A percentile compares a stretch with the other conserved stretches of the same genome.
Evolutionary conservation across 495 filamentous ascomycete genomes (phyloP).

Genomic region (Hypoxylon fragiforme): DNA sequence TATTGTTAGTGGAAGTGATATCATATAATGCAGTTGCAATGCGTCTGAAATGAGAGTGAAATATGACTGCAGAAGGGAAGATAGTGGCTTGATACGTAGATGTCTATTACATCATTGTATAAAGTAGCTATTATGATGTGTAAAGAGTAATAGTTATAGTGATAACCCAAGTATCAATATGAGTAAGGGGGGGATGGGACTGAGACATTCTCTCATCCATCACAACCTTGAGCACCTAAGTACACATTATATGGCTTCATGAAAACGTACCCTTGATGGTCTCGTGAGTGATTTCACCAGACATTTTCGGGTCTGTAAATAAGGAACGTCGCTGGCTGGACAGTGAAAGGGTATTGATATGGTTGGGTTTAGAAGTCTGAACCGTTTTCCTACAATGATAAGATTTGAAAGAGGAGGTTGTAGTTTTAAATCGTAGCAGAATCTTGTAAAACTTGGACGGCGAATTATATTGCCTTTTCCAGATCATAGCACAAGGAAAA

Average conservation of each 20-base stretch:
- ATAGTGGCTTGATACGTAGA: background rate
- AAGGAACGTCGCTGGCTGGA: constrained; percentile 13
- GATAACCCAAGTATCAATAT: background rate
- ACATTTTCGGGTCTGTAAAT: constrained; percentile 35
- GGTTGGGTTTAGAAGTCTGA: background rate
- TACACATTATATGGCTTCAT: too few relatives aligned
- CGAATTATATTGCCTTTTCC: constrained; percentile 27
- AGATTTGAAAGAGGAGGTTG: background rate
- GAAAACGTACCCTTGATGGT: constrained; percentile 58
- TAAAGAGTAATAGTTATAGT: too few relatives aligned
- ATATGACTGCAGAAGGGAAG: background rate
- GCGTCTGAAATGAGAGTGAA: too few relatives aligned
- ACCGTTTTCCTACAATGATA: background rate
- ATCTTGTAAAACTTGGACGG: constrained; percentile 5
- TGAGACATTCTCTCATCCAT: too few relatives aligned
- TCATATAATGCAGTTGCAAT: background rate
- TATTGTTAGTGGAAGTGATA: constrained; percentile 13
- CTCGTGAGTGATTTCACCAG: constrained; percentile 58
- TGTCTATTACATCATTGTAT: background rate
- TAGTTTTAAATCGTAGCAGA: constrained; percentile 9
- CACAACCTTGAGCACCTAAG: too few relatives aligned
- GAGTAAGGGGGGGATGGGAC: background rate
- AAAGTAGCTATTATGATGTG: too few relatives aligned
- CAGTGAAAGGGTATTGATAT: background rate
- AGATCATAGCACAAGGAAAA: constrained; percentile 27